Evolutionary conservation across 1,284 basidiomycete species (phyloP), one percentile per base, ranked within the genome.

Genomic region (Gymnopus androsaceus): DNA sequence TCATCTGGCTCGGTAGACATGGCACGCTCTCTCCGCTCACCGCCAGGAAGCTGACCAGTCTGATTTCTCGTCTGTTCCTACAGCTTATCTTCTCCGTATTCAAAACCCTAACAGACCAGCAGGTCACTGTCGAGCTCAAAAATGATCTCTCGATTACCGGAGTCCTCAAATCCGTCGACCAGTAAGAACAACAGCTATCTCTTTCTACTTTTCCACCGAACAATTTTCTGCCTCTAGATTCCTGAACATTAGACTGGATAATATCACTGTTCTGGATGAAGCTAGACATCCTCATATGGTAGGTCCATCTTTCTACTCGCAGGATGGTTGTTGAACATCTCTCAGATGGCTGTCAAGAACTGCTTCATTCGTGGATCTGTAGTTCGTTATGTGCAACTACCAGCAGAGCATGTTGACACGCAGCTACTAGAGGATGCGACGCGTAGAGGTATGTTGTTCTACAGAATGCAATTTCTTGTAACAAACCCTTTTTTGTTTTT

Each of bases 291-390:
- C 97, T 21, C 97, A 99, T 72, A 97, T 99, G 95, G 97, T 95
- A 59, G 59, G 85, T 66, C 30, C 31, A 45, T 14, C 17, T 28
- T 12, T 23, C 17, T 25, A 4, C 27, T 27, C 27, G 25, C 21
- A 40, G 17, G n/a, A 14, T 42, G 45, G 19, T 42, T 33, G 28
- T 25, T 31, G 19, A 44, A 48, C 30, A 31, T 23, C 49, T 34
- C 17, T 9, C 66, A 99, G 96, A 94, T 98, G 86, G 95, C 97
- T 0, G 95, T 99, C 46, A 97, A 96, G 77, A 99, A 98, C 70
- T 96, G 94, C 69, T 99, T 99, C 71, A 99, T 99, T 66, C 90
- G 97, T 55, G 97, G 97, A 57, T 98, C 95, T 2, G 97, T 99
- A 12, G 95, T 99, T 36, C 88, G 97, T 63, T 99, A 98, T 69